Evolutionary conservation across 306 rosid species (phyloP).

Genomic region (Malus asiatica): DNA sequence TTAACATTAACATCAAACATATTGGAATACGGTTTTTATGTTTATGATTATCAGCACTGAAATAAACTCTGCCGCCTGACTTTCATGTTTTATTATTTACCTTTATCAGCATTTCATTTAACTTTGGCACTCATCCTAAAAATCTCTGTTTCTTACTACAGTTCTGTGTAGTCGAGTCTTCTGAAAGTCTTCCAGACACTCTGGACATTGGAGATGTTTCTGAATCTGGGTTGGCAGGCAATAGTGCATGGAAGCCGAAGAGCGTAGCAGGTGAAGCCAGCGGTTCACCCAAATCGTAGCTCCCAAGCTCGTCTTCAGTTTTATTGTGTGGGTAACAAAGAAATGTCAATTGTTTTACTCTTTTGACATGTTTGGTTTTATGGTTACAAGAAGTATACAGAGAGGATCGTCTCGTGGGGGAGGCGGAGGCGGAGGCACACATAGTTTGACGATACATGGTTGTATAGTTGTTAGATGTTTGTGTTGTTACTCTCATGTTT

Average conservation of each 20-base stretch:
- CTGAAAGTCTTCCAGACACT: slow-evolving; percentile 71
- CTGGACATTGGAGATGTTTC: slow-evolving; percentile 85
- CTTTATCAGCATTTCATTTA: no score
- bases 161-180: slow-evolving; percentile 39
- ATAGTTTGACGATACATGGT: slow-evolving; percentile 5
- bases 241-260: slow-evolving; percentile 44
- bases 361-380: slow-evolving; percentile 23
- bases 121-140: background rate
- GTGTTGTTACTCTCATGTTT: slow-evolving; percentile 21
- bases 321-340: slow-evolving; percentile 15
- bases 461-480: slow-evolving; percentile 51
- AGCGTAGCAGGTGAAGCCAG: slow-evolving; percentile 45
- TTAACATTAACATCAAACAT: background rate
- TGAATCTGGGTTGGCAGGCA: slow-evolving; percentile 38
- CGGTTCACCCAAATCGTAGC: slow-evolving; percentile 34
- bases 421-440: background rate
- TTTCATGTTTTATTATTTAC: background rate
- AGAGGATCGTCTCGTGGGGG: slow-evolving; percentile 24
- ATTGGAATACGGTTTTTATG: background rate
- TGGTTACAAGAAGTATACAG: slow-evolving; percentile 29
- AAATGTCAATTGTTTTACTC: slow-evolving; percentile 6
- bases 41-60: background rate
- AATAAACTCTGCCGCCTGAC: background rate
- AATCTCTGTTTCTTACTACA: slow-evolving; percentile 16
- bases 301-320: slow-evolving; percentile 23